Base-by-base conservation (phyloP, 139 green algal genomes). In the Chlamydomonas sp. region DNA sequence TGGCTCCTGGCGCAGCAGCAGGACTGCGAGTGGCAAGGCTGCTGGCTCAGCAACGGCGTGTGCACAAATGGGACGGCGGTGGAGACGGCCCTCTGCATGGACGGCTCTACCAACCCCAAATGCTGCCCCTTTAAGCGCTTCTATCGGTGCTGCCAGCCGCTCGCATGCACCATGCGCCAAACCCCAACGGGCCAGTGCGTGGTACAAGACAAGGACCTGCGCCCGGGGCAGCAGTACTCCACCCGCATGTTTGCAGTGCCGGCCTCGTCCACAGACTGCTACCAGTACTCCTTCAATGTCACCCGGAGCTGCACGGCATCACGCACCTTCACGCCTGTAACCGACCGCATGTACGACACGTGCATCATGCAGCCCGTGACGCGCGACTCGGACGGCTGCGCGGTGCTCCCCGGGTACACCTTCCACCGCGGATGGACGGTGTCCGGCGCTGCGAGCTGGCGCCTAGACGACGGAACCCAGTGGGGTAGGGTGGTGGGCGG, bases 51-150 rank as follows among this genome's bases (percentile, higher is more conserved):
- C 14, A 66, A 62, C 5, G 20, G 72, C 9, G 16, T 59, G 20
- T 91, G 87, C 63, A 57, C 66, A 3, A 80, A 80, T 62, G 81
- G 77, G 1, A 85, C 68, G 15, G 79, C 77, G 3, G 81, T 63
- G n/a, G 15, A 80, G 5, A 73, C 60, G 15, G 87, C 87, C 4
- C 49, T 67, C 1, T 87, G 80, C 64, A 57, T 61, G 1, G 72
- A 82, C 63, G 80, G 74, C 2, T n/a, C 18, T 3, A 5, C 9
- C 57, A 81, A 82, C 49, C 57, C 66, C 0, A 63, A 63, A 2
- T 90, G 87, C 80, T 90, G 87, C 73, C 87, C 80, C 12, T 79
- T 84, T 17, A 59, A 63, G 63, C 80, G 18, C 4, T 83, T 85
- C 61, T 3, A 77, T 6, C 75, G 83, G 16, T 90, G 87, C 87